Conservation (phyloP, 257 asterid species). For the Plantago major region DNA sequence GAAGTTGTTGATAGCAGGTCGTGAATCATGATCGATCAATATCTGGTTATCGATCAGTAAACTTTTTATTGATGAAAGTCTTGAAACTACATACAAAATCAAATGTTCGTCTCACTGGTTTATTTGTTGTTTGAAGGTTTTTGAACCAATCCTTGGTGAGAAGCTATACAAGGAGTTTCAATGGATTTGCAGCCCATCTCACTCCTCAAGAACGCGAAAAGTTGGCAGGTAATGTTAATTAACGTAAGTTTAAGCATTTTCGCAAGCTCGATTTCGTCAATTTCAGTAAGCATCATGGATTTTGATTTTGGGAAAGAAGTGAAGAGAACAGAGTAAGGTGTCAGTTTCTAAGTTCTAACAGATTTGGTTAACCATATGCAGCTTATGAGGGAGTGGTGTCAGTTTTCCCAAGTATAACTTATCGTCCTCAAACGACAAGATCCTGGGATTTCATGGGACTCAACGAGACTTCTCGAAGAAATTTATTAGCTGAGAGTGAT, state of each 20-base stretch:
- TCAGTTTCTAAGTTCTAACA: too few species aligned
- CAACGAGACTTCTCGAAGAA: constrained; percentile 16
- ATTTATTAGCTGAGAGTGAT: constrained; percentile 30
- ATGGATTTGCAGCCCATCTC: constrained; percentile 36
- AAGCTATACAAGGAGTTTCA: constrained; percentile 37
- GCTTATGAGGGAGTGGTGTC: constrained; percentile 26
- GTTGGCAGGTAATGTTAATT: constrained; percentile 22
- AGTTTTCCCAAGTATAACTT: constrained; percentile 28
- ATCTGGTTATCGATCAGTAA: too few species aligned
- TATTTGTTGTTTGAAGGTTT: constrained; percentile 3
- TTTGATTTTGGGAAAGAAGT: too few species aligned
- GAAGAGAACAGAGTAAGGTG: too few species aligned
- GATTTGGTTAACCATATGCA: not conserved
- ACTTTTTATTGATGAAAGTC: too few species aligned
- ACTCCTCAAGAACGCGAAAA: constrained; percentile 28
- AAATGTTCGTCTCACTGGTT: too few species aligned
- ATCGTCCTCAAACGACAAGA: constrained; percentile 32
- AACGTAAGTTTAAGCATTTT: not conserved
- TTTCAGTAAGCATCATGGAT: not conserved
- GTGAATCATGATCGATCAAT: not conserved
- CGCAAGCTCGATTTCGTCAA: not conserved
- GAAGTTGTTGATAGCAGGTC: constrained; percentile 25
- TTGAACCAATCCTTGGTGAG: constrained; percentile 19
- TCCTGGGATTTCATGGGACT: constrained; percentile 48
- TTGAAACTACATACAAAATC: too few species aligned